A percentile compares a stretch with the other conserved stretches of the same genome.
Evolutionary conservation across 441 rosid species (phyloP).

Genomic region (Bruguiera hainesii): DNA sequence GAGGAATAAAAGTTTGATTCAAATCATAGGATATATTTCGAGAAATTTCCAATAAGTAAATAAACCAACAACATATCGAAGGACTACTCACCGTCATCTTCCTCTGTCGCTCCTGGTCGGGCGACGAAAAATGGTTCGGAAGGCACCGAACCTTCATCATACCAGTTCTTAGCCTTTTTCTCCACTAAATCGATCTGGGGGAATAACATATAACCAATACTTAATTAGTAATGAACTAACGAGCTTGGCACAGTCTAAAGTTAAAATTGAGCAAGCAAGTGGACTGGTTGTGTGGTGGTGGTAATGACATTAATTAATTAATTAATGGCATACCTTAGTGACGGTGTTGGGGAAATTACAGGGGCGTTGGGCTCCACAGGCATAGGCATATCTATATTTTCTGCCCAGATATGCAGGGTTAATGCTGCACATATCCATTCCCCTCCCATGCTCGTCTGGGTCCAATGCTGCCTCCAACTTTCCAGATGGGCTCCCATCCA

Average conservation of each 20-base stretch:
- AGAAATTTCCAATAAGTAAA: too few relatives aligned
- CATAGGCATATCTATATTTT: constrained; percentile 78
- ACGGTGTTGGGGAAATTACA: constrained; percentile 95
- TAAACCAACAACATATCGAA: not conserved
- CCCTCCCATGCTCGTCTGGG: constrained; percentile 87
- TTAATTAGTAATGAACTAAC: not conserved
- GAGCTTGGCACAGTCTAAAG: not conserved
- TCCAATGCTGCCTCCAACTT: constrained; percentile 73
- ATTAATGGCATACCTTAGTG: constrained; percentile 52
- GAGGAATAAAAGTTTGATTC: too few relatives aligned
- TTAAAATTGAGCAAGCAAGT: too few relatives aligned
- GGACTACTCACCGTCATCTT: constrained; percentile 80
- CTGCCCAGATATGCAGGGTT: constrained; percentile 71
- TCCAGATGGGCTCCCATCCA: constrained; percentile 79
- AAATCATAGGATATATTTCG: too few relatives aligned
- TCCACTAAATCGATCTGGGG: constrained; percentile 64
- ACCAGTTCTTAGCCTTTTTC: constrained; percentile 84
- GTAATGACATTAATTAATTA: not conserved
- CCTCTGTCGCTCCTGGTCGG: constrained; percentile 74
- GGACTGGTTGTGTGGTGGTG: not conserved
- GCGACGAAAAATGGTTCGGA: constrained; percentile 94
- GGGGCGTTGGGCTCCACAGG: constrained; percentile 92
- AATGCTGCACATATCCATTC: constrained; percentile 96
- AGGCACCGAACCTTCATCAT: constrained; percentile 75
- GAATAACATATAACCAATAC: not conserved